Percentiles rank a stretch among this genome's conserved stretches.
Evolutionary conservation across 208 protist species (phyloP).

Genomic region (Trypanosoma boissoni): DNA sequence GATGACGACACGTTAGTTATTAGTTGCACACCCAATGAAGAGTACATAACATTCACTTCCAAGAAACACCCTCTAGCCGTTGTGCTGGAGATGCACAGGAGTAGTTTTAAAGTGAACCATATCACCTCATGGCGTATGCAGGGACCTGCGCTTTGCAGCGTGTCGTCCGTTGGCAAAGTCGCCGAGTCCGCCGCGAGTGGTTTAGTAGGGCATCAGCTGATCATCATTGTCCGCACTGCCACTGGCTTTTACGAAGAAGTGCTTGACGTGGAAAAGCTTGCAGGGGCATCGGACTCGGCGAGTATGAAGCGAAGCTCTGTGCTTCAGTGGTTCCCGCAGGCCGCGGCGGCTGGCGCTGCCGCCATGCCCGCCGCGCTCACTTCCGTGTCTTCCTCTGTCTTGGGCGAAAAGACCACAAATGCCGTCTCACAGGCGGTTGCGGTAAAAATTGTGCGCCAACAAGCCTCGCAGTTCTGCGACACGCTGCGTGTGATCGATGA

Average conservation of each 20-base stretch:
- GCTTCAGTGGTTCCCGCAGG: conserved; percentile 62
- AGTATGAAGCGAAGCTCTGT: conserved; percentile 34
- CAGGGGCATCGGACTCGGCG: conserved; percentile 57
- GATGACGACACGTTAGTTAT: conserved; percentile 47
- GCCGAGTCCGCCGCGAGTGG: conserved; percentile 54
- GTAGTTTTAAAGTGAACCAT: conserved; percentile 66
- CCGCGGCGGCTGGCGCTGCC: conserved; percentile 3
- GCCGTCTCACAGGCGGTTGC: conserved; percentile 65
- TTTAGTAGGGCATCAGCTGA: conserved; percentile 78
- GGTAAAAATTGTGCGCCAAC: conserved; percentile 55
- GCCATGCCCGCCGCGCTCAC: conserved; percentile 40
- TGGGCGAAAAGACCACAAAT: conserved; percentile 69
- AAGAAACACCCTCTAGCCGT: conserved; percentile 53
- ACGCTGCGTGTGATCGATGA: conserved; percentile 61
- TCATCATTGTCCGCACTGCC: conserved; percentile 64
- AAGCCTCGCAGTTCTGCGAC: conserved; percentile 74
- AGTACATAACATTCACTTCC: conserved; percentile 88
- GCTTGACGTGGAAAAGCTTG: conserved; percentile 70
- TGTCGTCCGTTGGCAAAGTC: conserved; percentile 75
- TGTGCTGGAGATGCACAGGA: conserved; percentile 75
- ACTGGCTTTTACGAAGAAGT: conserved; percentile 71
- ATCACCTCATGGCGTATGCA: conserved; percentile 82
- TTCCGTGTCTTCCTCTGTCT: conserved; percentile 77
- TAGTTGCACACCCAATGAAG: conserved; percentile 71
- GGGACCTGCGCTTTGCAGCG: conserved; percentile 54